A percentile compares a stretch with the other conserved stretches of the same genome.
These are phyloP conservation scores for Trichophyton schoenleinii DNA, from an alignment of 2,329 filamentous ascomycete genomes.

Conservation along the genomic window DNA sequence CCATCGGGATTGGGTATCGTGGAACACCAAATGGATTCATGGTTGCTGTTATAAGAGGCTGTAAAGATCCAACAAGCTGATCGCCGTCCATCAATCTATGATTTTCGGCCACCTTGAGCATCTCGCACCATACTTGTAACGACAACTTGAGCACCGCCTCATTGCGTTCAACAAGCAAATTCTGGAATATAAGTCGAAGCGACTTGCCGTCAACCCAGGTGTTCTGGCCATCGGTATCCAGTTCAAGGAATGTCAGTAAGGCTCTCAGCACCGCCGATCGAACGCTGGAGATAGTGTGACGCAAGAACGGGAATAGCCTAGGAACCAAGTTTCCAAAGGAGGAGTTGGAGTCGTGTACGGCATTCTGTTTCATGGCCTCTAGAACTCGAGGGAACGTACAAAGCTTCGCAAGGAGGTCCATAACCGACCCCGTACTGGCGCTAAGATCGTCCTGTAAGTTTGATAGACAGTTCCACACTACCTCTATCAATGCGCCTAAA, in stretches of 20 bases:
- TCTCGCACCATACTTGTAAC: slow-evolving; percentile 71
- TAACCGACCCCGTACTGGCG: slow-evolving; percentile 93
- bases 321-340: slow-evolving; percentile 90
- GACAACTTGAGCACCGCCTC: slow-evolving; percentile 70
- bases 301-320: slow-evolving; percentile 85
- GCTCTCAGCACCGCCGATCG: slow-evolving; percentile 86
- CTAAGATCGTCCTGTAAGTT: slow-evolving; percentile 95
- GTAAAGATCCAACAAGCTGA: slow-evolving; percentile 63
- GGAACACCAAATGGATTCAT: slow-evolving; percentile 87
- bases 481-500: slow-evolving; percentile 72
- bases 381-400: slow-evolving; percentile 90
- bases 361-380: slow-evolving; percentile 85
- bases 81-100: slow-evolving; percentile 49
- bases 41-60: slow-evolving; percentile 70
- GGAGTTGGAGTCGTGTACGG: slow-evolving; percentile 66
- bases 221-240: slow-evolving; percentile 65
- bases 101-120: slow-evolving; percentile 54
- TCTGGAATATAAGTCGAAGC: slow-evolving; percentile 82
- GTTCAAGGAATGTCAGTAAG: slow-evolving; percentile 78
- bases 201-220: slow-evolving; percentile 89
- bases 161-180: slow-evolving; percentile 85
- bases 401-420: slow-evolving; percentile 92
- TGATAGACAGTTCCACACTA: slow-evolving; percentile 94
- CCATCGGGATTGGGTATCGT: slow-evolving; percentile 84
- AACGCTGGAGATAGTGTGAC: slow-evolving; percentile 93